Evolutionary conservation across 257 asterid genomes (phyloP).

Genomic region (Forsythia suspensa): DNA sequence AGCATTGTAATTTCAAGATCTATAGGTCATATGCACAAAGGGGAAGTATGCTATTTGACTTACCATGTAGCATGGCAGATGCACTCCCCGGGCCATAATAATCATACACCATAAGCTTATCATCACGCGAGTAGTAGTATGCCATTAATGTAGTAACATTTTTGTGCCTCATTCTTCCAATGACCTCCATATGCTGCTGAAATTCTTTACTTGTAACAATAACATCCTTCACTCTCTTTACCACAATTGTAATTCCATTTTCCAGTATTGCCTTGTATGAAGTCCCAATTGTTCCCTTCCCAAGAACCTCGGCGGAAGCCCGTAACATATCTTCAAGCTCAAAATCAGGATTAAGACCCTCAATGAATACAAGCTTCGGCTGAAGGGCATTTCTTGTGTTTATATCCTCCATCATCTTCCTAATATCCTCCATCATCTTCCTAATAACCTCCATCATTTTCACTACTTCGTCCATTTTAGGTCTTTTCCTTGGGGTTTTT

Average conservation of each 20-base stretch:
- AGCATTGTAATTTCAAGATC: not conserved
- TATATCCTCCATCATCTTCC: not conserved
- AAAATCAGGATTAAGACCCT: conserved; percentile 27
- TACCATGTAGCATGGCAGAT: conserved; percentile 29
- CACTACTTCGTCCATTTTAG: not conserved
- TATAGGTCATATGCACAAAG: not conserved
- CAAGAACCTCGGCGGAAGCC: conserved; percentile 33
- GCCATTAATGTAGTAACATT: conserved; percentile 28
- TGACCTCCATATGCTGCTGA: conserved; percentile 31
- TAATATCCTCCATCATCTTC: not conserved
- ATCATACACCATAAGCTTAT: conserved; percentile 31
- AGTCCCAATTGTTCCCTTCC: conserved; percentile 28
- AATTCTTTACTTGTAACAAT: conserved; percentile 26
- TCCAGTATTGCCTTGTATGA: conserved; percentile 26
- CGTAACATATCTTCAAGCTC: conserved; percentile 31
- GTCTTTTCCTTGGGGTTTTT: not conserved
- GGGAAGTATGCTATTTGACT: not conserved
- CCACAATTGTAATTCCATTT: conserved; percentile 22
- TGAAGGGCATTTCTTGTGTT: not conserved
- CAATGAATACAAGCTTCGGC: conserved; percentile 22
- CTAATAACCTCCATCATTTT: not conserved
- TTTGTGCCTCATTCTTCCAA: conserved; percentile 21
- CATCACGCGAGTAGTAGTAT: conserved; percentile 26
- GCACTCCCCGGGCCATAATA: conserved; percentile 25
- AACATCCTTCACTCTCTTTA: conserved; percentile 26